A percentile compares a stretch with the other conserved stretches of the same genome.
Conservation (phyloP, 2,329 filamentous ascomycete species). For the Claviceps sp. region DNA sequence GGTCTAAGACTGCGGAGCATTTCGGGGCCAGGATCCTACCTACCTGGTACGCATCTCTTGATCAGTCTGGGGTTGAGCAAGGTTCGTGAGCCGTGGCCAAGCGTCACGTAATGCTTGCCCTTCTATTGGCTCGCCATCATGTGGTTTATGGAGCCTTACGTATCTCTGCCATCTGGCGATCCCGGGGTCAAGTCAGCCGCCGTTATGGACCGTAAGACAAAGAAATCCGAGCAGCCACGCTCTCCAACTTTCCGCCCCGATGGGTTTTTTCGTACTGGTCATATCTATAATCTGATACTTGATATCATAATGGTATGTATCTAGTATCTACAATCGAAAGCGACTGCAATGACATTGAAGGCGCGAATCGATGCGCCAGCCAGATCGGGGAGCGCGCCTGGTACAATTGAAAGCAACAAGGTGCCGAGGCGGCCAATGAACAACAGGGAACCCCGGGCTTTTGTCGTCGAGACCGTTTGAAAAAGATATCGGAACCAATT, state of each 20-base stretch:
- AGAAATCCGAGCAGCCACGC: background rate
- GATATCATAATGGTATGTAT: background rate
- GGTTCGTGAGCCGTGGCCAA: background rate
- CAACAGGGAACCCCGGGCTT: background rate
- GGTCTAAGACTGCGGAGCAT: background rate
- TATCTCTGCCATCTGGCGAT: constrained; percentile 1
- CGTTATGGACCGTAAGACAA: constrained; percentile 2
- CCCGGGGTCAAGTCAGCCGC: constrained; percentile 1
- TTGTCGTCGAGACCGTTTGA: background rate
- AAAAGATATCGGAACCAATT: background rate
- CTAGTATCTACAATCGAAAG: background rate
- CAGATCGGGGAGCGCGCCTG: too few species aligned
- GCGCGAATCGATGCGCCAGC: too few species aligned
- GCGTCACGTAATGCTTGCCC: constrained; percentile 5
- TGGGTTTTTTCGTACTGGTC: background rate
- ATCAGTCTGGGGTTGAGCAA: background rate
- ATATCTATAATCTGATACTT: background rate
- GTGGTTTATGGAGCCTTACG: constrained; percentile 2
- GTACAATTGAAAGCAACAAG: background rate
- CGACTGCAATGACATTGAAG: too few species aligned
- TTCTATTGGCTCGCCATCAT: constrained; percentile 7
- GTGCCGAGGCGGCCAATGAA: background rate
- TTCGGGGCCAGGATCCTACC: background rate
- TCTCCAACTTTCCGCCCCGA: background rate
- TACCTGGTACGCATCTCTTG: background rate